Conservation (phyloP, 1,139 yeast species). For the Taiozyma sp. region DNA sequence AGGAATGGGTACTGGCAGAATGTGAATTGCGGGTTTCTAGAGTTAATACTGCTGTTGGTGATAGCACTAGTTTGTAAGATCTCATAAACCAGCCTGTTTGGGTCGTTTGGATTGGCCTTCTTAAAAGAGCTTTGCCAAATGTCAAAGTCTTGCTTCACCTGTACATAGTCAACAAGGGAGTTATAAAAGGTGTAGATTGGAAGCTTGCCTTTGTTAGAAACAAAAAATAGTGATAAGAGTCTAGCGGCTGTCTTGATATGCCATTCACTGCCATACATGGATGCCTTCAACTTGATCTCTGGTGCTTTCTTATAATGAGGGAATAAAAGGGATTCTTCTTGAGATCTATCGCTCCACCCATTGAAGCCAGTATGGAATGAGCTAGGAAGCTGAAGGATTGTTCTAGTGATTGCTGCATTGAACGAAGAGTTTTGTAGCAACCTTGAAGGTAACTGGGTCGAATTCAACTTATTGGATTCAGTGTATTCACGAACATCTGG, state of each 20-base stretch:
- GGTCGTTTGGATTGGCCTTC: background rate
- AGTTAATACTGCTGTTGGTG: background rate
- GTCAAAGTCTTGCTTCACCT: slow-evolving; percentile 75
- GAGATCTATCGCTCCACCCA: slow-evolving; percentile 14
- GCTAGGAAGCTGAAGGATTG: slow-evolving; percentile 10
- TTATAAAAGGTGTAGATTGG: slow-evolving; percentile 67
- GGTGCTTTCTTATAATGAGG: slow-evolving; percentile 15
- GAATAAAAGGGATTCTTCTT: slow-evolving; percentile 1
- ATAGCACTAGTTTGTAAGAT: slow-evolving; percentile 5
- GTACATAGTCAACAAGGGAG: slow-evolving; percentile 74
- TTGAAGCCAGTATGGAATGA: slow-evolving; percentile 14
- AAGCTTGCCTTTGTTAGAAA: slow-evolving; percentile 43
- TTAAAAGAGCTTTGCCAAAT: slow-evolving; percentile 53
- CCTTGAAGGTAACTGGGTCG: slow-evolving; percentile 5
- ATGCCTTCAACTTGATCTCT: slow-evolving; percentile 45
- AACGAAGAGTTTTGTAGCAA: background rate
- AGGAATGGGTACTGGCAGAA: slow-evolving; percentile 85
- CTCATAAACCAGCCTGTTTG: slow-evolving; percentile 25
- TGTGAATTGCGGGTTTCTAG: slow-evolving; percentile 33
- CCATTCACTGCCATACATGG: slow-evolving; percentile 80
- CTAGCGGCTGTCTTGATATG: slow-evolving; percentile 64
- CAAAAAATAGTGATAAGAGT: slow-evolving; percentile 49
- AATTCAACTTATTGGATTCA: slow-evolving; percentile 18
- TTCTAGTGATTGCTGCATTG: background rate
- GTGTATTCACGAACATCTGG: slow-evolving; percentile 12